These are phyloP conservation scores for Smittium mucronatum DNA, from an alignment of 371 early-diverging fungal species.

Conservation along the genomic window DNA sequence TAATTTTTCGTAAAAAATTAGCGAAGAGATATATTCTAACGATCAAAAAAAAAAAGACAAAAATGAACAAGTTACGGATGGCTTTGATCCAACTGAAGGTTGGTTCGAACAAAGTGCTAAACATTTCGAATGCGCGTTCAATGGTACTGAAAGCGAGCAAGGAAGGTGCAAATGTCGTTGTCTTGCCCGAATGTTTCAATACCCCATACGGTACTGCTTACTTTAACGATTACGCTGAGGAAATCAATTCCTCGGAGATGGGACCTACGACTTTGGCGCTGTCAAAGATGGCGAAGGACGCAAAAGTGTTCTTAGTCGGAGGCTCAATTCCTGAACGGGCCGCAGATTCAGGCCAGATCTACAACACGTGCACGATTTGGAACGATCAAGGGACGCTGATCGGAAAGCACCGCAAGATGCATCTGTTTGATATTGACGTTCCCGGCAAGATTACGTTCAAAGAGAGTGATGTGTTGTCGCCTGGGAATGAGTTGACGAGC, in stretches of 20 bases:
- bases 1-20: too few species aligned
- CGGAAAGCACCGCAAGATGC: slow-evolving; percentile 44
- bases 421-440: slow-evolving; percentile 91
- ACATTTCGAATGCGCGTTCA: slow-evolving; percentile 36
- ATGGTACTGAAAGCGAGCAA: slow-evolving; percentile 71
- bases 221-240: slow-evolving; percentile 78
- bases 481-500: slow-evolving; percentile 59
- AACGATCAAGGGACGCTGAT: slow-evolving; percentile 49
- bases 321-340: slow-evolving; percentile 80
- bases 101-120: background rate
- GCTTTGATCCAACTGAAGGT: background rate
- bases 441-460: slow-evolving; percentile 79
- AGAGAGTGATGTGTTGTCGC: slow-evolving; percentile 73
- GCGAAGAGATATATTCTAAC: too few species aligned
- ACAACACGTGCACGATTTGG: slow-evolving; percentile 86
- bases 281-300: slow-evolving; percentile 65
- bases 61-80: background rate
- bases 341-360: slow-evolving; percentile 42
- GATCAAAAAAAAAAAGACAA: too few species aligned
- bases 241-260: slow-evolving; percentile 46
- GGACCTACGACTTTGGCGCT: slow-evolving; percentile 57
- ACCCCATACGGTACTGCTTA: slow-evolving; percentile 83
- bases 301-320: slow-evolving; percentile 60
- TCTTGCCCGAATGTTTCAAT: slow-evolving; percentile 92
- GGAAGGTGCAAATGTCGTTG: slow-evolving; percentile 69